These are phyloP conservation scores for Tympanopsis confertula DNA, from an alignment of 2,329 filamentous ascomycete species.

Conservation along the genomic window DNA sequence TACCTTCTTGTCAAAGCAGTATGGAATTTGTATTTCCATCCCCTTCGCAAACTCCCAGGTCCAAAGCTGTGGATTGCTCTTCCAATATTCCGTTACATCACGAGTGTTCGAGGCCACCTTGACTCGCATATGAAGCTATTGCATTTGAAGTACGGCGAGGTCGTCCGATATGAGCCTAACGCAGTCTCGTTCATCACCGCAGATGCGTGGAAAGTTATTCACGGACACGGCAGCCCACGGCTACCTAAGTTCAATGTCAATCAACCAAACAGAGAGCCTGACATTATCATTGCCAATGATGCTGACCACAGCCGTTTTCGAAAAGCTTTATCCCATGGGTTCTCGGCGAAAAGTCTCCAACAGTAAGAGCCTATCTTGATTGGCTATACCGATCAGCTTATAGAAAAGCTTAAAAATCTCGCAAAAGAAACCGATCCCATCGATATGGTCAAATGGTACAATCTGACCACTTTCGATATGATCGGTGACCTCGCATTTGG, in stretches of 20 bases:
- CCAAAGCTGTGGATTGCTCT: neutral
- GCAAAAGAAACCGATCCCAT: neutral
- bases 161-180: neutral
- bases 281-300: slow-evolving; percentile 7
- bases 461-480: slow-evolving; percentile 1
- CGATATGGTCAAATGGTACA: slow-evolving; percentile 1
- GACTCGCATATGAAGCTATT: neutral
- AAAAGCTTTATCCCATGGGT: neutral
- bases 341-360: neutral
- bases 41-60: neutral
- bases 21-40: neutral
- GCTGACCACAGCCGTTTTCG: neutral
- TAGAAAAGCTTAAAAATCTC: neutral
- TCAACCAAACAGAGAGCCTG: neutral
- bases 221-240: slow-evolving; percentile 5
- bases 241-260: slow-evolving; percentile 5
- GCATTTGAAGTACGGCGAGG: neutral
- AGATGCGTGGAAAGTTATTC: neutral
- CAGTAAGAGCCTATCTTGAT: neutral
- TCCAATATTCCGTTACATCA: neutral
- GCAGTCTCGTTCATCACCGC: neutral
- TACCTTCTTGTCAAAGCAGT: neutral
- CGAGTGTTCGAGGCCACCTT: neutral
- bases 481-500: neutral
- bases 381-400: neutral